phyloP scores from a whole-genome alignment of 2,329 filamentous ascomycete genomes.

The Xylaria sp. region DNA sequence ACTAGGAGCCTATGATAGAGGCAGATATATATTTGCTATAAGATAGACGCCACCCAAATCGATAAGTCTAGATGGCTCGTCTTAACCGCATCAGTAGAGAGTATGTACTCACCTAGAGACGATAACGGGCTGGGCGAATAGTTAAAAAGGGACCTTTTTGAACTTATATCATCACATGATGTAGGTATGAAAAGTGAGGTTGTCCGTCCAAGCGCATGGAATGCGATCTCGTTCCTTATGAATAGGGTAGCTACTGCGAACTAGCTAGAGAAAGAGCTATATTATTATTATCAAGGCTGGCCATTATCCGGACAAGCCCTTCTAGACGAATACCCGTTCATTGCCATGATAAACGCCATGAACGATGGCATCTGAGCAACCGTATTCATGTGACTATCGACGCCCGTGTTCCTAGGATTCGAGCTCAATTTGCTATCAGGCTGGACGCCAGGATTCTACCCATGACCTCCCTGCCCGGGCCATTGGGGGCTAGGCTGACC shows the following conservation, averaged over 20 bases:
- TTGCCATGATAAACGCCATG: not conserved
- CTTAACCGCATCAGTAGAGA: too few species aligned
- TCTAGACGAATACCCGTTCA: not conserved
- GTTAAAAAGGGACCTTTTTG: too few species aligned
- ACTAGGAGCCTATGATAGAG: too few species aligned
- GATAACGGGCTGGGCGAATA: too few species aligned
- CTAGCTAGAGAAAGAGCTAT: not conserved
- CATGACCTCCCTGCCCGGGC: slow-evolving; percentile 44
- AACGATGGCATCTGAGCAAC: not conserved
- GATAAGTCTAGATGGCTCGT: not conserved
- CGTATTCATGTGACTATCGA: not conserved
- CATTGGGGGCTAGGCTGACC: slow-evolving; percentile 14
- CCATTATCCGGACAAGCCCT: not conserved
- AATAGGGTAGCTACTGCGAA: not conserved
- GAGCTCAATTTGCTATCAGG: not conserved
- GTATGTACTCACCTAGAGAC: too few species aligned
- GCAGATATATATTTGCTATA: not conserved
- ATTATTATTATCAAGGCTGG: not conserved
- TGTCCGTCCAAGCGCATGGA: not conserved
- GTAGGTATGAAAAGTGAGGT: not conserved
- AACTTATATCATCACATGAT: not conserved
- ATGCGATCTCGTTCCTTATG: not conserved
- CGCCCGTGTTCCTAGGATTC: not conserved
- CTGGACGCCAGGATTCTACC: slow-evolving; percentile 36
- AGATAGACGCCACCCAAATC: not conserved